Evolutionary conservation across 257 asterid genomes (phyloP).

Genomic region (Solanum piurae): DNA sequence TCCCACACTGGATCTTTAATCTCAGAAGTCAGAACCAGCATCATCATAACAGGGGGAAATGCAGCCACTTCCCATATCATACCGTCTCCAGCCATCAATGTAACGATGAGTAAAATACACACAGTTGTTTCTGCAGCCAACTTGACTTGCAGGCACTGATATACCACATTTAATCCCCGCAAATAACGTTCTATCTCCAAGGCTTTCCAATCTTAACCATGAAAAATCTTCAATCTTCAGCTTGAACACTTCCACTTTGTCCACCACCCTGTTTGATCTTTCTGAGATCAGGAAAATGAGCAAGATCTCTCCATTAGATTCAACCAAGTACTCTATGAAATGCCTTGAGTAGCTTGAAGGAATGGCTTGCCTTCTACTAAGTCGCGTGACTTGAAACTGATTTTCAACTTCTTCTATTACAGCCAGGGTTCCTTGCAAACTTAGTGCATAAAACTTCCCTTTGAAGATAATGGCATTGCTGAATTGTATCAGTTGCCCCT

Average conservation of each 20-base stretch:
- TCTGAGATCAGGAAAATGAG: constrained; percentile 15
- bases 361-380: constrained; percentile 12
- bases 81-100: constrained; percentile 14
- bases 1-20: neutral
- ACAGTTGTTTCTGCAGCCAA: constrained; percentile 20
- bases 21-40: neutral
- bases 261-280: constrained; percentile 1
- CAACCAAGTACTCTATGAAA: constrained; percentile 17
- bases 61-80: constrained; percentile 14
- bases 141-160: constrained; percentile 13
- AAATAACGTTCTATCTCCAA: constrained; percentile 18
- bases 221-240: neutral
- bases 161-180: constrained; percentile 12
- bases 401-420: constrained; percentile 14
- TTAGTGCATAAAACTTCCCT: constrained; percentile 23
- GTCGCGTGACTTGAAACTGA: constrained; percentile 2
- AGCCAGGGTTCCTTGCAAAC: constrained; percentile 25
- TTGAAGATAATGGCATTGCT: constrained; percentile 12
- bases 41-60: constrained; percentile 1
- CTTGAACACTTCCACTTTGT: constrained; percentile 17
- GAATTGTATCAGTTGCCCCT: constrained; percentile 10
- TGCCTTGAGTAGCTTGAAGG: constrained; percentile 12
- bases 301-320: constrained; percentile 21
- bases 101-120: constrained; percentile 11
- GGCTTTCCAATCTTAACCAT: constrained; percentile 6